phyloP scores from a whole-genome alignment of 1,284 basidiomycete genomes.

The Ustilago nuda region DNA sequence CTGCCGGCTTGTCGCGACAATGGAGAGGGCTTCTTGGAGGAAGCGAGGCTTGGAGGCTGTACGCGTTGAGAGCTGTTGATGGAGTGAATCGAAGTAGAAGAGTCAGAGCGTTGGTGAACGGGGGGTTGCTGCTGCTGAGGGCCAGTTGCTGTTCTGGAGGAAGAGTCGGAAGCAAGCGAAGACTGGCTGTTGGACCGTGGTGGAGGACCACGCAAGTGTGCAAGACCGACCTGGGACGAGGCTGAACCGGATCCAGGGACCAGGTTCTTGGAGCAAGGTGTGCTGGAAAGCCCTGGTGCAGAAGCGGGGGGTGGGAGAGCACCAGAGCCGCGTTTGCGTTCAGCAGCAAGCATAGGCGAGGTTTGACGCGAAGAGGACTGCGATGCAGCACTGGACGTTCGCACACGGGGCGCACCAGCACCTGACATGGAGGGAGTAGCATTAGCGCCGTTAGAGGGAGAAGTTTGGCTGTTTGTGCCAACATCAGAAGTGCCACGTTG shows the following conservation, averaged over 20 bases:
- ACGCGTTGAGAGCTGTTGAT: slow-evolving; percentile 31
- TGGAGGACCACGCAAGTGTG: slow-evolving; percentile 43
- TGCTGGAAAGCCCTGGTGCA: slow-evolving; percentile 18
- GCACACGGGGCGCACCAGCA: slow-evolving; percentile 31
- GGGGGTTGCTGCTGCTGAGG: slow-evolving; percentile 4
- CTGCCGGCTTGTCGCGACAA: slow-evolving; percentile 51
- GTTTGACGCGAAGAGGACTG: slow-evolving; percentile 42
- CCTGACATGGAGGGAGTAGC: slow-evolving; percentile 7
- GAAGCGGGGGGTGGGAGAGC: slow-evolving; percentile 25
- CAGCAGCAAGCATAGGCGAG: slow-evolving; percentile 45
- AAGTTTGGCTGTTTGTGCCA: slow-evolving; percentile 34
- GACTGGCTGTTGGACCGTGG: slow-evolving; percentile 50
- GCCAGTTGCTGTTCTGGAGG: slow-evolving; percentile 28
- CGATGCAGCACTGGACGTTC: slow-evolving; percentile 52
- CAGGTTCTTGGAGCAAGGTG: slow-evolving; percentile 12
- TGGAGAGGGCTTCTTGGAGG: slow-evolving; percentile 60
- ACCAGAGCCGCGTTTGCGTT: slow-evolving; percentile 38
- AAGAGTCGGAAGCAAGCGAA: slow-evolving; percentile 34
- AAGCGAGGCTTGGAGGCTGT: slow-evolving; percentile 17
- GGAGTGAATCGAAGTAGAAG: slow-evolving; percentile 36
- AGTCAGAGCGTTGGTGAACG: slow-evolving; percentile 36
- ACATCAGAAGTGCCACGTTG: slow-evolving; percentile 48
- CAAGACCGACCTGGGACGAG: slow-evolving; percentile 43
- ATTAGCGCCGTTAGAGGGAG: slow-evolving; percentile 21
- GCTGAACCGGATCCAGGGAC: slow-evolving; percentile 10